Percentiles rank a stretch among this genome's conserved stretches.
Conservation (phyloP, 306 rosid genomes). For the Castanea mollissima region DNA sequence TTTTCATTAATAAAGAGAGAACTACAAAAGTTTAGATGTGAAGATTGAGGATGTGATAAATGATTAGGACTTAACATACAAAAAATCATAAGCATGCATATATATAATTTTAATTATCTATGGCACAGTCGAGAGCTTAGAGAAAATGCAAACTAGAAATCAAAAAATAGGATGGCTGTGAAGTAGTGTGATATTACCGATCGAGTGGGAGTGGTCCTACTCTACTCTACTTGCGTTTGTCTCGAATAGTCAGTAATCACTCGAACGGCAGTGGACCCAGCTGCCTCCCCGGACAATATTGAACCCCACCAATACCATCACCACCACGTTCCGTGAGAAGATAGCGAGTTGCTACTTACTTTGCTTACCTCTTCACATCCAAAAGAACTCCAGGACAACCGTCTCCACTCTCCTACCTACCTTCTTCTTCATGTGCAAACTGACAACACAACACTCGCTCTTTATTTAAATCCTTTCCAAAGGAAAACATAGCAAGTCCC, state of each 20-base stretch:
- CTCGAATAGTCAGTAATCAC: neutral
- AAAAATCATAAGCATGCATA: too few species aligned
- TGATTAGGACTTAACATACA: too few species aligned
- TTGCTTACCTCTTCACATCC: neutral
- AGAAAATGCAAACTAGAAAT: neutral
- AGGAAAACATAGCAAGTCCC: neutral
- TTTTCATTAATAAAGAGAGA: too few species aligned
- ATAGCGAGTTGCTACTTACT: too few species aligned
- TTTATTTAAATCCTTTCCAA: neutral
- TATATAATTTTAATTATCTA: too few species aligned
- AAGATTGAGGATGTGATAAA: too few species aligned
- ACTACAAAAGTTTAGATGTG: too few species aligned
- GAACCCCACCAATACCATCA: neutral
- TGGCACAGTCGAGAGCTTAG: too few species aligned
- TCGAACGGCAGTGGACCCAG: neutral
- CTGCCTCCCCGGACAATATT: neutral
- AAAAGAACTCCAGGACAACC: neutral
- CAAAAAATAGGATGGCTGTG: neutral
- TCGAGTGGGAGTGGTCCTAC: neutral
- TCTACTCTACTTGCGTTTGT: neutral
- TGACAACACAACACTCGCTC: neutral
- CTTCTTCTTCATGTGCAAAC: slow-evolving; percentile 25
- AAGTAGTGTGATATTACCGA: neutral
- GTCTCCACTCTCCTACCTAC: neutral
- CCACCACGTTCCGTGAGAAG: slow-evolving; percentile 15